Conservation (phyloP, 129 eudicot genomes). For the Tanacetum coccineum region DNA sequence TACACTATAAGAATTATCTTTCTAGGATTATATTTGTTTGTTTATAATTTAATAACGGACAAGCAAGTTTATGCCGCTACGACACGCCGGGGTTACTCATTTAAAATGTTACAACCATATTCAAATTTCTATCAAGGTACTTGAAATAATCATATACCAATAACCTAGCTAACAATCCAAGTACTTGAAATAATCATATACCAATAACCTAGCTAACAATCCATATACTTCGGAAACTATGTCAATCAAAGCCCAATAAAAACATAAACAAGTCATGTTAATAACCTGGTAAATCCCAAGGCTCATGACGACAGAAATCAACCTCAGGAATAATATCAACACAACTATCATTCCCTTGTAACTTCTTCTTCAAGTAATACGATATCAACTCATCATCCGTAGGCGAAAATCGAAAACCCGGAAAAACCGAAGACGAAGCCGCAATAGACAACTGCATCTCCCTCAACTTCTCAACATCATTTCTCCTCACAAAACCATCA, state of each 20-base stretch:
- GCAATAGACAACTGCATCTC: slow-evolving; percentile 59
- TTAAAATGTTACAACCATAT: too few species aligned
- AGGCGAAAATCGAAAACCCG: slow-evolving; percentile 87
- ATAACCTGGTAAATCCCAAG: slow-evolving; percentile 95
- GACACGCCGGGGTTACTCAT: too few species aligned
- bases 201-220: background rate
- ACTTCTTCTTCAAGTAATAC: slow-evolving; percentile 65
- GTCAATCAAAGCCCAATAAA: background rate
- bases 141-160: too few species aligned
- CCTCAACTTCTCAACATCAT: slow-evolving; percentile 26
- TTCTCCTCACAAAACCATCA: slow-evolving; percentile 4
- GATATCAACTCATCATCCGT: slow-evolving; percentile 75
- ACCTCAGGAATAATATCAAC: slow-evolving; percentile 69
- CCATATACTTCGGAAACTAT: background rate
- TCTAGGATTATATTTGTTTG: too few species aligned
- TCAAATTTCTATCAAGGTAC: too few species aligned
- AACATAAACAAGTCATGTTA: background rate
- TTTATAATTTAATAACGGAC: too few species aligned
- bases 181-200: too few species aligned
- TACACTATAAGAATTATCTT: too few species aligned
- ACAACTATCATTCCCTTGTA: slow-evolving; percentile 51
- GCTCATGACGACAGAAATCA: slow-evolving; percentile 77
- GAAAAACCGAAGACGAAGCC: slow-evolving; percentile 60
- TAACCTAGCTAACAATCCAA: too few species aligned
- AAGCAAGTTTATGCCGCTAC: too few species aligned